Percentiles rank a stretch among this genome's conserved stretches.
Conservation (phyloP, 805 yeast genomes). For the Komagataella pseudopastoris region DNA sequence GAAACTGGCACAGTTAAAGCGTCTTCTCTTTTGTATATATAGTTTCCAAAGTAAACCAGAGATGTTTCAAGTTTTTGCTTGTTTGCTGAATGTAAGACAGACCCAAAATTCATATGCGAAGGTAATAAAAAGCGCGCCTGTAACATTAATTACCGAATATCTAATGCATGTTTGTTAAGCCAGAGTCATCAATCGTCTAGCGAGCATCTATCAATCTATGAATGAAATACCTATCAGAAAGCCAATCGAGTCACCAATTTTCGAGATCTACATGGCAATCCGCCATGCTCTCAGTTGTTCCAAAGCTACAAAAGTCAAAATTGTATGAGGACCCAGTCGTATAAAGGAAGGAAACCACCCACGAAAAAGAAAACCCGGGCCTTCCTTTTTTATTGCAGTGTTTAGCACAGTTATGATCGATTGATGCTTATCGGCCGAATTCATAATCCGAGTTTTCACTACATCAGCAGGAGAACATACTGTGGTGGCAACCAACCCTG, state of each 20-base stretch:
- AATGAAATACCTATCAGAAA: too few relatives aligned
- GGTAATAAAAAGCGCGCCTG: too few relatives aligned
- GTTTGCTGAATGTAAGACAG: background rate
- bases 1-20: background rate
- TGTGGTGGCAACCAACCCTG: slow-evolving; percentile 84
- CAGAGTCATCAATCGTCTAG: too few relatives aligned
- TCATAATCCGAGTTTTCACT: slow-evolving; percentile 80
- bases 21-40: background rate
- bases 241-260: too few relatives aligned
- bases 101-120: too few relatives aligned
- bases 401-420: slow-evolving; percentile 37
- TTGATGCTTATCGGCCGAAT: slow-evolving; percentile 32
- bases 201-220: too few relatives aligned
- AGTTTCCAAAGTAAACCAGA: background rate
- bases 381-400: slow-evolving; percentile 52
- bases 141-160: too few relatives aligned
- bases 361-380: slow-evolving; percentile 69
- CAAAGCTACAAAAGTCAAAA: slow-evolving; percentile 52
- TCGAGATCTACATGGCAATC: background rate
- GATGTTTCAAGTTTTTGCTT: background rate
- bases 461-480: slow-evolving; percentile 91
- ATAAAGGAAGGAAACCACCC: slow-evolving; percentile 88
- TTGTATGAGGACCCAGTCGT: slow-evolving; percentile 75
- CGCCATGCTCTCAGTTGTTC: slow-evolving; percentile 40
- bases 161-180: too few relatives aligned